phyloP scores from a whole-genome alignment of 257 asterid species.

The Cordia subcordata region DNA sequence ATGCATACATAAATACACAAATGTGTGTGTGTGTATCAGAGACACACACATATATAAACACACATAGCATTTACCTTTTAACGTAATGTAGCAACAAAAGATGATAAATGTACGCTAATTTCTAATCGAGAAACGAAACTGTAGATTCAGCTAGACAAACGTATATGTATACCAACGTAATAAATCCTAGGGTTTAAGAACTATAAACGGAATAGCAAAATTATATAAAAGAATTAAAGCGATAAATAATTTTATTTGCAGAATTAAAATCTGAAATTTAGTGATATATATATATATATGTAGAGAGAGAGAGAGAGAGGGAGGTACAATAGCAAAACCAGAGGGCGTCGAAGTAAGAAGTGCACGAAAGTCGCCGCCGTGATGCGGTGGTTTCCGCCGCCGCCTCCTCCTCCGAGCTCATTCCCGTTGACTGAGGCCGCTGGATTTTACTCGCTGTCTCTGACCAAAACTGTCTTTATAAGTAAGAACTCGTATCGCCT shows the following conservation, averaged over 20 bases:
- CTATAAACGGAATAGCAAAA: neutral
- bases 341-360: conserved; percentile 63
- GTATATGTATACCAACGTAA: no score
- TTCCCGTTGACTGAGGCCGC: conserved; percentile 8
- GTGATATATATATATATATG: neutral
- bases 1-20: no score
- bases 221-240: neutral
- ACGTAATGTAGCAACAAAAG: no score
- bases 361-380: conserved; percentile 44
- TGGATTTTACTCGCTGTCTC: no score
- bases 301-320: neutral
- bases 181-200: neutral
- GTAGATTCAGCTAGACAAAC: neutral
- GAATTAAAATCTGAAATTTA: neutral
- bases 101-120: no score
- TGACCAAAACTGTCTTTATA: neutral
- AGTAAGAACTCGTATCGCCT: no score
- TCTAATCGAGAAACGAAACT: no score
- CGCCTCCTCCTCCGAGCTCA: conserved; percentile 28
- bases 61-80: no score
- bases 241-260: neutral
- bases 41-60: no score
- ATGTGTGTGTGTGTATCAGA: no score
- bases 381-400: conserved; percentile 34
- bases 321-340: conserved; percentile 87